Conservation (phyloP, 1,284 basidiomycete genomes). For the Cutaneotrichosporon sp. region DNA sequence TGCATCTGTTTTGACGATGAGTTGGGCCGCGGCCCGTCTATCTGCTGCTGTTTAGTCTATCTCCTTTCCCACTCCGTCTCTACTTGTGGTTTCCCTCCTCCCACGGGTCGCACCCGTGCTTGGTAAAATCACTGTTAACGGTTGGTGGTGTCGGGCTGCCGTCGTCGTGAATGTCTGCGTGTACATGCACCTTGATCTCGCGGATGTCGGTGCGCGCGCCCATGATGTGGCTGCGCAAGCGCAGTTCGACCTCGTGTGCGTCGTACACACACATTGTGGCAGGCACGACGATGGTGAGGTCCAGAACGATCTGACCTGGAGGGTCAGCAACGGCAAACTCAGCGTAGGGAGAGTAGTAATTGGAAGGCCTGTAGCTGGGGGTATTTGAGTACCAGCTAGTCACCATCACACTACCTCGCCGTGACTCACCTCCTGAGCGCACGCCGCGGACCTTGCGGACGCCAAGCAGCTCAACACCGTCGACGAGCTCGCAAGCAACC, state of each 20-base stretch:
- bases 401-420: neutral
- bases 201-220: constrained; percentile 67
- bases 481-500: constrained; percentile 62
- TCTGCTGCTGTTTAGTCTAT: neutral
- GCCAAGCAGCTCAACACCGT: constrained; percentile 56
- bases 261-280: constrained; percentile 62
- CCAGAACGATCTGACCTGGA: constrained; percentile 49
- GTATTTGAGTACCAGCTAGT: neutral
- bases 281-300: constrained; percentile 64
- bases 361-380: neutral
- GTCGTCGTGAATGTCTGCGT: constrained; percentile 33
- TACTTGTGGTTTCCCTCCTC: neutral
- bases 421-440: constrained; percentile 61
- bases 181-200: constrained; percentile 74
- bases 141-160: neutral
- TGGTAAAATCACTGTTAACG: constrained; percentile 25
- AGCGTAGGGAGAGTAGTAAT: neutral
- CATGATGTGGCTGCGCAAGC: constrained; percentile 65
- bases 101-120: constrained; percentile 17
- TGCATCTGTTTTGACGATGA: constrained; percentile 3
- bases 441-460: constrained; percentile 70
- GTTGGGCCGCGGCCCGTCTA: neutral
- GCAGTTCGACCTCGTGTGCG: constrained; percentile 62
- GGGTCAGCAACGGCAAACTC: neutral
- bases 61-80: neutral